phyloP scores from a whole-genome alignment of 1,284 basidiomycete species.

The Phellopilus nigrolimitatus region DNA sequence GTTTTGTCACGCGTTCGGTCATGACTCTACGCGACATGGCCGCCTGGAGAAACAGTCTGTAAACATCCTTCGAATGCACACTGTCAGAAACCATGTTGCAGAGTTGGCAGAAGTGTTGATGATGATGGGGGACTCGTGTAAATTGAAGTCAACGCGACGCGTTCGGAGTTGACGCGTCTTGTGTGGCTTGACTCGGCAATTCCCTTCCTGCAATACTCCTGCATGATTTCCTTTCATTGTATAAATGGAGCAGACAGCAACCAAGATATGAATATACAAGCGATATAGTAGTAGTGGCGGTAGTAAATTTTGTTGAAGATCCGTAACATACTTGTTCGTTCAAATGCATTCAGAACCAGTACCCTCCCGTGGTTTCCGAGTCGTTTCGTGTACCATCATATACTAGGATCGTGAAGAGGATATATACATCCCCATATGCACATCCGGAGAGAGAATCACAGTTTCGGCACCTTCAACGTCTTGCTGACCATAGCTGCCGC shows the following conservation, averaged over 20 bases:
- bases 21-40: slow-evolving; percentile 65
- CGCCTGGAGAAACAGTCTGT: slow-evolving; percentile 72
- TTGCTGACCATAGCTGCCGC: slow-evolving; percentile 95
- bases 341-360: neutral
- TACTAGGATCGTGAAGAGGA: slow-evolving; percentile 4
- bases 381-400: slow-evolving; percentile 3
- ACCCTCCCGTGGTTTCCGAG: neutral
- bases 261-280: neutral
- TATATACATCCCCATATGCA: too few species aligned
- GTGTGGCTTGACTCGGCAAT: neutral
- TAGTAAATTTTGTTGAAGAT: slow-evolving; percentile 7
- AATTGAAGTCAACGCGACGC: slow-evolving; percentile 10
- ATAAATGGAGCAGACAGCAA: neutral
- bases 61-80: slow-evolving; percentile 45
- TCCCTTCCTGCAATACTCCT: too few species aligned
- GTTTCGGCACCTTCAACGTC: slow-evolving; percentile 81
- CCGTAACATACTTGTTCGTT: neutral
- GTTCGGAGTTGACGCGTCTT: neutral
- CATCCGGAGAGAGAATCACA: slow-evolving; percentile 33
- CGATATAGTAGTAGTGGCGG: neutral
- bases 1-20: slow-evolving; percentile 55
- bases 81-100: slow-evolving; percentile 37
- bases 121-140: neutral
- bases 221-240: neutral
- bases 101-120: too few species aligned